These are phyloP conservation scores for Suhomyces coccinellae DNA, from an alignment of 1,139 yeast genomes.

Conservation along the genomic window DNA sequence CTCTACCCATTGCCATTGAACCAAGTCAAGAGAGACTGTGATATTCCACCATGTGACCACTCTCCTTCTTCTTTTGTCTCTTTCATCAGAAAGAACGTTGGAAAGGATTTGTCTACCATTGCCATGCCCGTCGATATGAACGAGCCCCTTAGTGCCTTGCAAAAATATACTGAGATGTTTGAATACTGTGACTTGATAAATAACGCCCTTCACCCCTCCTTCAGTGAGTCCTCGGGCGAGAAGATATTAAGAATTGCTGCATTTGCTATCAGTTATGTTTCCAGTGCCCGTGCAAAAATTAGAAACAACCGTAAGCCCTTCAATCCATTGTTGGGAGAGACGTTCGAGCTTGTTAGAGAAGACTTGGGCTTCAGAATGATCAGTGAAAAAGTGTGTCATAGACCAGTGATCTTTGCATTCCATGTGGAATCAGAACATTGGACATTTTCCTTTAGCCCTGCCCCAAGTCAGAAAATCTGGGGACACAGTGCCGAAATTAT, in stretches of 20 bases:
- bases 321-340: conserved; percentile 87
- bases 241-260: conserved; percentile 71
- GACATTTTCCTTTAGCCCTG: conserved; percentile 72
- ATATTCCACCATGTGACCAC: conserved; percentile 58
- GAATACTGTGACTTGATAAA: conserved; percentile 73
- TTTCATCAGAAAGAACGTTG: conserved; percentile 83
- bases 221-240: conserved; percentile 50
- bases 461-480: conserved; percentile 91
- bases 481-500: conserved; percentile 87
- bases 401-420: conserved; percentile 81
- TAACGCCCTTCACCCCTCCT: conserved; percentile 50
- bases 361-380: conserved; percentile 68
- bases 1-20: conserved; percentile 67
- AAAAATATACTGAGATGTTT: conserved; percentile 72
- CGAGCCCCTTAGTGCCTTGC: conserved; percentile 85
- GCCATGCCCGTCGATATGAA: conserved; percentile 95
- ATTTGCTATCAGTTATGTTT: conserved; percentile 75
- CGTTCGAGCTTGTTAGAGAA: conserved; percentile 80
- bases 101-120: conserved; percentile 81
- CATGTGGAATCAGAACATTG: conserved; percentile 73
- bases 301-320: conserved; percentile 86
- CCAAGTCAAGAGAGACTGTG: conserved; percentile 55
- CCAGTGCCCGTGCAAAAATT: conserved; percentile 70
- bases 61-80: conserved; percentile 82
- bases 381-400: conserved; percentile 78